Conservation (phyloP, 345 rosid genomes). For the Conringia planisiliqua region DNA sequence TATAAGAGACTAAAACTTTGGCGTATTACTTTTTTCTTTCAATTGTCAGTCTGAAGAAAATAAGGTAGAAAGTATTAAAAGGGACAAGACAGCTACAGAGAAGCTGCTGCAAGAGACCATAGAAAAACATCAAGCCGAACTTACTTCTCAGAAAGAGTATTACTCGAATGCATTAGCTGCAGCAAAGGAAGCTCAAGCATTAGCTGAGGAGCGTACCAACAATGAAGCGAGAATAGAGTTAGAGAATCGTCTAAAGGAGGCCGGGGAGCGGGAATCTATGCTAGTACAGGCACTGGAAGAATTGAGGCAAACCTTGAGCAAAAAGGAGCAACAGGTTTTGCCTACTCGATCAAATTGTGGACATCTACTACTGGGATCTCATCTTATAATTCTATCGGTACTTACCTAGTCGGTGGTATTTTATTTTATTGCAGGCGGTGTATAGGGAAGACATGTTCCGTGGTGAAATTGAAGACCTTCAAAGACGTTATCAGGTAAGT, state of each 20-base stretch:
- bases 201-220: constrained; percentile 89
- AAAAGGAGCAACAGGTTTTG: constrained; percentile 93
- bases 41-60: constrained; percentile 86
- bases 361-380: constrained; percentile 4
- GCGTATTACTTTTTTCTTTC: constrained; percentile 3
- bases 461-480: constrained; percentile 84
- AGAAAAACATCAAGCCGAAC: constrained; percentile 90
- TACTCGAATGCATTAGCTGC: constrained; percentile 80
- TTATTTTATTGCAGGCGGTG: constrained; percentile 52
- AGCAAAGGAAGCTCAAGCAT: constrained; percentile 91
- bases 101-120: constrained; percentile 90
- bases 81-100: constrained; percentile 91
- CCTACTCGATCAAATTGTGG: constrained; percentile 12
- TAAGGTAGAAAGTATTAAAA: constrained; percentile 88
- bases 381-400: not conserved
- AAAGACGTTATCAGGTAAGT: constrained; percentile 86
- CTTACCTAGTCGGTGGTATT: constrained; percentile 6
- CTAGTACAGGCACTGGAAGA: constrained; percentile 93
- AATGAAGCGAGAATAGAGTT: constrained; percentile 88
- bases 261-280: constrained; percentile 91
- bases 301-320: constrained; percentile 85
- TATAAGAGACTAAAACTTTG: constrained; percentile 5
- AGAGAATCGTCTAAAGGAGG: constrained; percentile 84
- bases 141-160: constrained; percentile 76
- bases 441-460: constrained; percentile 76